phyloP scores from a whole-genome alignment of 371 early-diverging fungal species.

The Syncephalastrum racemosum region DNA sequence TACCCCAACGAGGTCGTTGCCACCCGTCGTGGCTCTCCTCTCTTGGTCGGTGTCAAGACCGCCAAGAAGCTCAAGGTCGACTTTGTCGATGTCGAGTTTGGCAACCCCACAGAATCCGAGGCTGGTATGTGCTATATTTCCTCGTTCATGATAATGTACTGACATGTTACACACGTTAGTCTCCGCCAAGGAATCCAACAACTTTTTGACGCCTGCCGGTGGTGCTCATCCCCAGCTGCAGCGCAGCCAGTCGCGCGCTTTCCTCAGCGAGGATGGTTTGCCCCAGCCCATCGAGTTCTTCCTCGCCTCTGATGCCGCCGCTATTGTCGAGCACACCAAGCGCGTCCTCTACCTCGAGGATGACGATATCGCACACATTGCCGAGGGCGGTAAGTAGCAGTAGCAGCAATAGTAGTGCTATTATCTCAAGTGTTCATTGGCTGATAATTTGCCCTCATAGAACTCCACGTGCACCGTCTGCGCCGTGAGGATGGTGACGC shows the following conservation, averaged over 20 bases:
- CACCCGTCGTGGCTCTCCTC: constrained; percentile 95
- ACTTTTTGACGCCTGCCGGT: constrained; percentile 35
- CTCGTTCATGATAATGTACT: neutral
- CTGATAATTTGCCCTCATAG: constrained; percentile 23
- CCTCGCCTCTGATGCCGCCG: constrained; percentile 95
- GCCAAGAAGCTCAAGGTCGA: constrained; percentile 90
- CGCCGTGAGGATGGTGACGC: constrained; percentile 89
- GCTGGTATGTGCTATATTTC: constrained; percentile 9
- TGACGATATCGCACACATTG: constrained; percentile 96
- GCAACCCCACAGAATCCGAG: constrained; percentile 19
- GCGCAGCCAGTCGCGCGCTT: constrained; percentile 89
- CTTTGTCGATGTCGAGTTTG: constrained; percentile 80
- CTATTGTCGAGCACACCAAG: constrained; percentile 98
- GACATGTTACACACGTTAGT: constrained; percentile 10
- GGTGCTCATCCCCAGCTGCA: constrained; percentile 59
- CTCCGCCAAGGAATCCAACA: constrained; percentile 25
- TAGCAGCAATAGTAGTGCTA: neutral
- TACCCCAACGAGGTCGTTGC: constrained; percentile 94
- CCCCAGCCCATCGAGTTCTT: constrained; percentile 96
- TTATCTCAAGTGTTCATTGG: neutral
- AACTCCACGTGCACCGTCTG: constrained; percentile 94
- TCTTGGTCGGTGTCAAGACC: constrained; percentile 96
- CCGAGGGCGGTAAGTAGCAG: constrained; percentile 61
- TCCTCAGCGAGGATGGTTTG: constrained; percentile 87
- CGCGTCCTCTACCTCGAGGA: constrained; percentile 97